Evolutionary conservation across 202 grass and related monocot species (phyloP).

Genomic region (Zizania palustris): DNA sequence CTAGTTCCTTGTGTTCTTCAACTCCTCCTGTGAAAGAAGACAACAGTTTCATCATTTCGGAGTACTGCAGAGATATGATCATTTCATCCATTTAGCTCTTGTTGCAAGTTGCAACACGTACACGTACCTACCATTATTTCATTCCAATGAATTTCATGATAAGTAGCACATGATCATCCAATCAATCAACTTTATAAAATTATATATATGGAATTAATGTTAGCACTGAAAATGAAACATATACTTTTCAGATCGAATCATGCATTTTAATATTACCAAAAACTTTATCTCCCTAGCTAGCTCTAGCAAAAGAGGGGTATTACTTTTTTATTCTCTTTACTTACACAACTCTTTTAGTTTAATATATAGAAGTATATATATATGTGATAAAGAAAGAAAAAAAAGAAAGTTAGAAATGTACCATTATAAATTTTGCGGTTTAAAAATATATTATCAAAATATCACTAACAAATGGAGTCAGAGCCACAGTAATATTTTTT

Average conservation of each 20-base stretch:
- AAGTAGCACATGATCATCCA: too few relatives aligned
- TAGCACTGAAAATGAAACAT: too few relatives aligned
- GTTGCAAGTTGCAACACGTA: not conserved
- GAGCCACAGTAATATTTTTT: too few relatives aligned
- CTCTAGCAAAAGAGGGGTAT: not conserved
- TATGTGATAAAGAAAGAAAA: not conserved
- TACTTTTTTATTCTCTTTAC: slow-evolving; percentile 5
- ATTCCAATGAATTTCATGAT: too few relatives aligned
- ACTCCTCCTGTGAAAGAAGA: slow-evolving; percentile 15
- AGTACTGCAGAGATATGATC: slow-evolving; percentile 30
- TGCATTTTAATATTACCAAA: slow-evolving; percentile 13
- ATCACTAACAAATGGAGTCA: too few relatives aligned
- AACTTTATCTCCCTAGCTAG: not conserved
- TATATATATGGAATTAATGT: too few relatives aligned
- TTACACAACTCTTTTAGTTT: slow-evolving; percentile 23
- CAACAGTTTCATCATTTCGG: slow-evolving; percentile 46
- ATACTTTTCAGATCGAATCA: too few relatives aligned
- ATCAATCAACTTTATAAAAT: too few relatives aligned
- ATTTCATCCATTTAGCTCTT: slow-evolving; percentile 28
- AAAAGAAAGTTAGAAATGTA: too few relatives aligned
- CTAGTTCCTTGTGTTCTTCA: slow-evolving; percentile 5
- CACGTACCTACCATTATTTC: too few relatives aligned
- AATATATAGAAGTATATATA: not conserved
- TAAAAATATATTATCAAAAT: too few relatives aligned
- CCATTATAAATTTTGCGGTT: too few relatives aligned